Conservation (phyloP, 495 filamentous ascomycete species). For the Cryomyces minteri region DNA sequence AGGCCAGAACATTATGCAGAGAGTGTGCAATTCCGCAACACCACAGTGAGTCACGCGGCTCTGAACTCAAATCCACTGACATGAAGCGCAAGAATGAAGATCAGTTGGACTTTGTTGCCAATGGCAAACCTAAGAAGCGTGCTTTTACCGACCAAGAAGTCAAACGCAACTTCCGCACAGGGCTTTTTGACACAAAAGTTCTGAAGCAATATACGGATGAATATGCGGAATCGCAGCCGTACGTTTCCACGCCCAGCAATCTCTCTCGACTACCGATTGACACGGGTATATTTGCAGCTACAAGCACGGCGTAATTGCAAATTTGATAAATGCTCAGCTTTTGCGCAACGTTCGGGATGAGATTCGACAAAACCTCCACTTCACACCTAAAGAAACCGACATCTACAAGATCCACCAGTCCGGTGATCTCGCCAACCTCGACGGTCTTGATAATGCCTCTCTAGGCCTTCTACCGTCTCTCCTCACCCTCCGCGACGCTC, state of each 20-base stretch:
- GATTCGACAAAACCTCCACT: conserved; percentile 73
- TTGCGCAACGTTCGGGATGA: conserved; percentile 77
- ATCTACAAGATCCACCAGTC: conserved; percentile 99
- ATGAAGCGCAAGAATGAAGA: conserved; percentile 40
- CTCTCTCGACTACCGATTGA: not conserved
- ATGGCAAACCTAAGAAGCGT: conserved; percentile 33
- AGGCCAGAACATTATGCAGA: too few relatives aligned
- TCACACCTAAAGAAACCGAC: conserved; percentile 97
- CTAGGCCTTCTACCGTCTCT: conserved; percentile 70
- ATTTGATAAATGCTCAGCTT: conserved; percentile 57
- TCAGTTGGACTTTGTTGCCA: conserved; percentile 15
- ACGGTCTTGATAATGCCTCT: conserved; percentile 71
- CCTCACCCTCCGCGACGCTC: conserved; percentile 68
- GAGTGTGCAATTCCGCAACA: too few relatives aligned
- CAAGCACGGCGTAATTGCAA: conserved; percentile 74
- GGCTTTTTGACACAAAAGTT: conserved; percentile 51
- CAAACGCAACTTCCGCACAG: conserved; percentile 42
- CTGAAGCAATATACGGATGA: conserved; percentile 46
- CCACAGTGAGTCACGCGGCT: too few relatives aligned
- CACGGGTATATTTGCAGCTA: conserved; percentile 29
- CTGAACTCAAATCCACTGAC: too few relatives aligned
- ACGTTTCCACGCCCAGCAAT: conserved; percentile 11
- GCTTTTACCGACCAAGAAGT: conserved; percentile 30
- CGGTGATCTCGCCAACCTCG: conserved; percentile 90
- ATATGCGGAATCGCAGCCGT: conserved; percentile 59